Evolutionary conservation across 1,139 yeast genomes (phyloP).

Genomic region (Candida tropicalis): DNA sequence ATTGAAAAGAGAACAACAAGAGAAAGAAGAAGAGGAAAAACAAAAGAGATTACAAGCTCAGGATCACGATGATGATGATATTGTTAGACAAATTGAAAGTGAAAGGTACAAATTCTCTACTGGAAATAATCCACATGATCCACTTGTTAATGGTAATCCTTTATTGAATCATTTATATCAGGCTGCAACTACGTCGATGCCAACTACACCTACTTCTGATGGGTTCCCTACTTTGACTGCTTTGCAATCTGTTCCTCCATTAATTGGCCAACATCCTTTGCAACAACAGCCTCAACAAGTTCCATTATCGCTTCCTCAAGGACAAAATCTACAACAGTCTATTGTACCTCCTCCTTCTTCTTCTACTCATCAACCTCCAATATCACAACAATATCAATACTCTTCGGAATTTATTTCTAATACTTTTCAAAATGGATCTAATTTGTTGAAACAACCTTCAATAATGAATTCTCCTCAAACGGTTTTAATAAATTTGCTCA

Average conservation of each 20-base stretch:
- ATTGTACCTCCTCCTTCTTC: not conserved
- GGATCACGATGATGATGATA: slow-evolving; percentile 13
- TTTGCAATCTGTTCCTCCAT: slow-evolving; percentile 12
- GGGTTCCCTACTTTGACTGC: slow-evolving; percentile 17
- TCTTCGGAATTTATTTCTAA: slow-evolving; percentile 8
- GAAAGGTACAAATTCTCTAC: slow-evolving; percentile 8
- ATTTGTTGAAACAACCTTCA: slow-evolving; percentile 4
- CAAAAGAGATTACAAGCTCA: not conserved
- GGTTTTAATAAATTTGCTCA: slow-evolving; percentile 9
- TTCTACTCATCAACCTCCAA: too few species aligned
- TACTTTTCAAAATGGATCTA: slow-evolving; percentile 5
- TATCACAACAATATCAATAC: slow-evolving; percentile 8
- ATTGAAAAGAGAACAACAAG: slow-evolving; percentile 25
- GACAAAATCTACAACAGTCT: not conserved
- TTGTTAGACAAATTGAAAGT: slow-evolving; percentile 14
- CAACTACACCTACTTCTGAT: slow-evolving; percentile 22
- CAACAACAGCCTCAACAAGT: slow-evolving; percentile 1
- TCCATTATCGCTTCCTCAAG: not conserved
- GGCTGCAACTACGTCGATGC: slow-evolving; percentile 31
- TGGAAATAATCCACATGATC: not conserved
- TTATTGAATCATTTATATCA: slow-evolving; percentile 39
- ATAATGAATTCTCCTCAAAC: slow-evolving; percentile 14
- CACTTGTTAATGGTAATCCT: slow-evolving; percentile 21
- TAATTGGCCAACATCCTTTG: slow-evolving; percentile 6
- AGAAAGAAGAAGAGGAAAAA: slow-evolving; percentile 21